Conservation (phyloP, 495 filamentous ascomycete genomes). For the Aspergillus nanangensis region DNA sequence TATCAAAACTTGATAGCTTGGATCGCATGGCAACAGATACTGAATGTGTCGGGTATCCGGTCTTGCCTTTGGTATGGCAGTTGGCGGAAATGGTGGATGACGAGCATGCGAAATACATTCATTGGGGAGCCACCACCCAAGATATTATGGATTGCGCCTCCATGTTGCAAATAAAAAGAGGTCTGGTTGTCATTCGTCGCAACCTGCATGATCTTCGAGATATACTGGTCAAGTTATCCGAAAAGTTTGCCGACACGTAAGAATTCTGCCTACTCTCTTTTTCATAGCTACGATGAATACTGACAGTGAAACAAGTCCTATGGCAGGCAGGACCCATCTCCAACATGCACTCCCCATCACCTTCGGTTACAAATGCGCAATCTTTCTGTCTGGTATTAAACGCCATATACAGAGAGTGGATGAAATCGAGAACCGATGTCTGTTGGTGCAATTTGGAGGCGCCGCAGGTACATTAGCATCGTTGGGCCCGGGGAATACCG, state of each 20-base stretch:
- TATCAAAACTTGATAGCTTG: constrained; percentile 19
- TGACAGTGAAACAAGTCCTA: constrained; percentile 24
- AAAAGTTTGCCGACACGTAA: constrained; percentile 25
- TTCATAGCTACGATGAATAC: not conserved
- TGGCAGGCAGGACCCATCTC: constrained; percentile 46
- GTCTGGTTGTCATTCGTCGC: constrained; percentile 31
- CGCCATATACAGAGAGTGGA: not conserved
- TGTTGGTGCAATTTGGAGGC: constrained; percentile 39
- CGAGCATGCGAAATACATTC: constrained; percentile 34
- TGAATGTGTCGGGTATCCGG: constrained; percentile 46
- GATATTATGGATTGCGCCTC: constrained; percentile 45
- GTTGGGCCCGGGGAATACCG: constrained; percentile 13
- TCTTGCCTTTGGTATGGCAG: constrained; percentile 42
- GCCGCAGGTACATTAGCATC: constrained; percentile 39
- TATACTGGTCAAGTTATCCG: constrained; percentile 23
- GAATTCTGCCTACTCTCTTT: not conserved
- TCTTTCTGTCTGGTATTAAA: constrained; percentile 5
- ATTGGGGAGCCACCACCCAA: constrained; percentile 51
- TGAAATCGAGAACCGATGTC: constrained; percentile 23
- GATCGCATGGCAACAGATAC: constrained; percentile 33
- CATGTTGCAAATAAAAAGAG: constrained; percentile 39
- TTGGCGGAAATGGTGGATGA: constrained; percentile 13
- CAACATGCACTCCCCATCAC: constrained; percentile 42
- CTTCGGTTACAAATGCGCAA: constrained; percentile 38
- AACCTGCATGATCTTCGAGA: constrained; percentile 22